Percentiles rank a stretch among this genome's conserved stretches.
These are phyloP conservation scores for Pisolithus microcarpus DNA, from an alignment of 768 basidiomycete genomes.

Conservation along the genomic window DNA sequence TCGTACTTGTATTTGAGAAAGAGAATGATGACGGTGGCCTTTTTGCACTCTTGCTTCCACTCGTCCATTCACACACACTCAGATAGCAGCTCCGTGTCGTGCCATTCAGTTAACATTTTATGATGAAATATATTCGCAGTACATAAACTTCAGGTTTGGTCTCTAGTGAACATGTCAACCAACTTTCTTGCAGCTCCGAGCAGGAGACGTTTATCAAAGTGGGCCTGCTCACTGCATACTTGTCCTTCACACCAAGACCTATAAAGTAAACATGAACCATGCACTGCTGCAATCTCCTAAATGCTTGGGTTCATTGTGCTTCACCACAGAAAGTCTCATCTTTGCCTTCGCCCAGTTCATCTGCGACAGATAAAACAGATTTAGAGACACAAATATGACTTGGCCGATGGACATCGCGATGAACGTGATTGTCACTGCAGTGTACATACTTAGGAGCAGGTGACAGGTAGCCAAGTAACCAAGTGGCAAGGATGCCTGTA, in stretches of 20 bases:
- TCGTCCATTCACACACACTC: too few relatives aligned
- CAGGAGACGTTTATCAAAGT: too few relatives aligned
- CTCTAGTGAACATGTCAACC: too few relatives aligned
- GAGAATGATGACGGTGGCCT: too few relatives aligned
- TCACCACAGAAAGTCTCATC: slow-evolving; percentile 25
- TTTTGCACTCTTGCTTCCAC: too few relatives aligned
- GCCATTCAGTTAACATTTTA: not conserved
- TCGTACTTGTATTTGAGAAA: too few relatives aligned
- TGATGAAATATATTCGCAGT: not conserved
- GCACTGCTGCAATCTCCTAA: slow-evolving; percentile 28
- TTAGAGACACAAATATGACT: slow-evolving; percentile 29
- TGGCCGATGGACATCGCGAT: slow-evolving; percentile 34
- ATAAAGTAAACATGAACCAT: slow-evolving; percentile 37
- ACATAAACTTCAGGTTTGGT: too few relatives aligned
- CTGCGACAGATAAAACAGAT: slow-evolving; percentile 34
- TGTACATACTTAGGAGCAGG: slow-evolving; percentile 44
- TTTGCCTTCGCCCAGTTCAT: not conserved
- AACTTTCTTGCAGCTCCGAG: too few relatives aligned
- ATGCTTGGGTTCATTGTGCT: slow-evolving; percentile 32
- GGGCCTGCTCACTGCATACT: not conserved
- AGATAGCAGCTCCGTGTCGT: too few relatives aligned
- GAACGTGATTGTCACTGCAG: slow-evolving; percentile 35
- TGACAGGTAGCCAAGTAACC: slow-evolving; percentile 37
- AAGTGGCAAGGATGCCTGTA: too few relatives aligned
- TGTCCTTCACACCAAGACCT: not conserved